Evolutionary conservation across 306 rosid genomes (phyloP), one percentile per base, ranked within the genome.

Genomic region (Cucurbita pepo): DNA sequence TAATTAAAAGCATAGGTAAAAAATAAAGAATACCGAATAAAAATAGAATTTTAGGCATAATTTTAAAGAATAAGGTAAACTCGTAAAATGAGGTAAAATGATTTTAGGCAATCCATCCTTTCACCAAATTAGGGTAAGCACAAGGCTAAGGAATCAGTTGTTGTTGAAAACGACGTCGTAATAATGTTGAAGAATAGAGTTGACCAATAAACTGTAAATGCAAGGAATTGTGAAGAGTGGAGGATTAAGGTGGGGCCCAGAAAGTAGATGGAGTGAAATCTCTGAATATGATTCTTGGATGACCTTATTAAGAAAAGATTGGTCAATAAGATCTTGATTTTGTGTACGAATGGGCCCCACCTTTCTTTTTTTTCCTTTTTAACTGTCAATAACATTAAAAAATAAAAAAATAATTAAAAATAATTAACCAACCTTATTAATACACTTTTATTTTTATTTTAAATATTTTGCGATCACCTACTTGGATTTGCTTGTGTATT

Each of bases 251-350:
- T 60, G 85, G 85, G 76, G 59, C 82, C 81, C 40, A 47, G 7
- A 9, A 43, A 37, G 70, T 56, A 65, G 73, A 83, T 75, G 72
- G 41, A 67, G 41, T 47, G 21, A 66, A 66, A 66, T 66, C 74
- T 77, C 5, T 43, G 11, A 69, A 43, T 40, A 78, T 72, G 88
- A 82, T 83, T 73, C 65, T 37, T 70, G 64, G 77, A 70, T 37
- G 76, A 76, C 80, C 81, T 62, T 54, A 56, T 70, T 76, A 67
- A 41, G 70, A 70, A 67, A 75, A 69, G 37, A 54, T 51, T 22
- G 83, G 82, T 83, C 82, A 79, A 78, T 51, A 47, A 56, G 44
- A 57, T 74, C 77, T 43, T 53, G 44, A 78, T 74, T 78, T 82
- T 67, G 38, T 59, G 70, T 71, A 38, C 54, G 30, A 37, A 63